phyloP scores from a whole-genome alignment of 1,284 basidiomycete genomes.

The Ganoderma sinense region DNA sequence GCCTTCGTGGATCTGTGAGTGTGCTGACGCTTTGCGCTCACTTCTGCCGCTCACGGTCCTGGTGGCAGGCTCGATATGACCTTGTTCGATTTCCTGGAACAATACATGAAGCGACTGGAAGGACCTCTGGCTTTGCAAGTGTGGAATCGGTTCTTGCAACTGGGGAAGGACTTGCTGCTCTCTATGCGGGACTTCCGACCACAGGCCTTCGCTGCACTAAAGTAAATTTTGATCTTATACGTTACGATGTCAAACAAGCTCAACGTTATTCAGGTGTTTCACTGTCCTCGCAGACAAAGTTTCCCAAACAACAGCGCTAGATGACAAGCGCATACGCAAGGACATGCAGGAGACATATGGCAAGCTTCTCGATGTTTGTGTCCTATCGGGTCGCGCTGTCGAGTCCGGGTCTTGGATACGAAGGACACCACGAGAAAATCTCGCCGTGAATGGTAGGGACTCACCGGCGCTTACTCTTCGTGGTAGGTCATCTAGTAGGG shows the following conservation, averaged over 20 bases:
- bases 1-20: conserved; percentile 74
- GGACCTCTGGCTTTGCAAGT: conserved; percentile 92
- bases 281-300: conserved; percentile 86
- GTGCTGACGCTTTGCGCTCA: conserved; percentile 5
- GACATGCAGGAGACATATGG: conserved; percentile 93
- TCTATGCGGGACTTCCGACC: conserved; percentile 69
- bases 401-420: conserved; percentile 86
- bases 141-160: conserved; percentile 82
- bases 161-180: conserved; percentile 82
- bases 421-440: conserved; percentile 65
- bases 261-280: conserved; percentile 65
- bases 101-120: conserved; percentile 87
- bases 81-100: conserved; percentile 88
- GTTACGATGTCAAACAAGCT: neutral
- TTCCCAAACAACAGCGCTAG: conserved; percentile 87
- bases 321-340: conserved; percentile 88
- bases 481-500: conserved; percentile 37
- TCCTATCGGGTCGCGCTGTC: conserved; percentile 78
- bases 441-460: conserved; percentile 67
- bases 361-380: conserved; percentile 86
- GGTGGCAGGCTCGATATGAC: conserved; percentile 64
- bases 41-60: conserved; percentile 14
- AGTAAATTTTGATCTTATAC: conserved; percentile 51
- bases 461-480: conserved; percentile 70
- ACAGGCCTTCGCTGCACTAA: conserved; percentile 78